These are phyloP conservation scores for Cordyceps cicadae DNA, from an alignment of 2,329 filamentous ascomycete genomes.

Conservation along the genomic window DNA sequence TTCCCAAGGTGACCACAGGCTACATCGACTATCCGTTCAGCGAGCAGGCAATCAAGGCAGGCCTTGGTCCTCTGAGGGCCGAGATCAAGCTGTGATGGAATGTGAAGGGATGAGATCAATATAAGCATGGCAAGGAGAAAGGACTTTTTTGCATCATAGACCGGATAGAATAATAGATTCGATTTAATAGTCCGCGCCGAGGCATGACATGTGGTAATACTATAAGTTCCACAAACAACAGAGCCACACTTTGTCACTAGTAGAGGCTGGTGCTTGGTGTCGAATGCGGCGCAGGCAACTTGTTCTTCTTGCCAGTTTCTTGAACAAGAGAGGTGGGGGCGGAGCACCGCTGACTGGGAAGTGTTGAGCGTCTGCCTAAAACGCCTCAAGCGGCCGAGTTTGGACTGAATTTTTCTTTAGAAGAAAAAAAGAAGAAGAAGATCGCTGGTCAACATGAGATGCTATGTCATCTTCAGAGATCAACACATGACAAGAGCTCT, in stretches of 20 bases:
- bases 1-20: not conserved
- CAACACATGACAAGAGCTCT: not conserved
- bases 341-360: too few relatives aligned
- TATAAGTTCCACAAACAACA: not conserved
- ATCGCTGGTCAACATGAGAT: not conserved
- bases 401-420: not conserved
- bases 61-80: not conserved
- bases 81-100: not conserved
- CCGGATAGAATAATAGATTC: not conserved
- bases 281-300: too few relatives aligned
- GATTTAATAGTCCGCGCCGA: not conserved
- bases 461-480: not conserved
- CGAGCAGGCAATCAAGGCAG: conserved; percentile 4
- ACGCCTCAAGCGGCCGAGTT: too few relatives aligned
- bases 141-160: not conserved
- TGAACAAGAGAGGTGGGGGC: too few relatives aligned
- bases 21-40: conserved; percentile 8
- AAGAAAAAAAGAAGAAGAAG: too few relatives aligned
- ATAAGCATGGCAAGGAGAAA: not conserved
- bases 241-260: not conserved
- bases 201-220: not conserved
- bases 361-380: too few relatives aligned
- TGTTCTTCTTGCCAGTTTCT: too few relatives aligned
- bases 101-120: not conserved
- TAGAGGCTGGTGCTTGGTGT: not conserved